Percentiles rank a stretch among this genome's conserved stretches.
phyloP scores from a whole-genome alignment of 2,329 filamentous ascomycete genomes.

The Laburnicola sp. region DNA sequence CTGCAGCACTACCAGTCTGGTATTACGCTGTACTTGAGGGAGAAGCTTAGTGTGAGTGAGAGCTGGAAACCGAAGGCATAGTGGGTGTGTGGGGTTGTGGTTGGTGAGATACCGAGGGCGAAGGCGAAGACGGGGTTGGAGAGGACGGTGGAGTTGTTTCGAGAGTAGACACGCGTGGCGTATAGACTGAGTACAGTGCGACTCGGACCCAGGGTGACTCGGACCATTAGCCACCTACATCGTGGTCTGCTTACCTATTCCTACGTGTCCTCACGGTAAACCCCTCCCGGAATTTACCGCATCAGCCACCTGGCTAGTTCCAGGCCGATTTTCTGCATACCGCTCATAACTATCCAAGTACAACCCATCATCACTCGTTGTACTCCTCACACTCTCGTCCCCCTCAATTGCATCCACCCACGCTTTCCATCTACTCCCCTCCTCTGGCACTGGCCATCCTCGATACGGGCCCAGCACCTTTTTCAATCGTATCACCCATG shows the following conservation, averaged over 20 bases:
- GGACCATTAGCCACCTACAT: too few relatives aligned
- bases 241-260: too few relatives aligned
- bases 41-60: conserved; percentile 30
- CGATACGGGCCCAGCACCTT: conserved; percentile 67
- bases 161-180: conserved; percentile 11
- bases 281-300: conserved; percentile 61
- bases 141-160: conserved; percentile 32
- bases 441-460: conserved; percentile 66
- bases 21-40: conserved; percentile 26
- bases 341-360: conserved; percentile 70
- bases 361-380: conserved; percentile 66
- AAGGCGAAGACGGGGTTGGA: conserved; percentile 35
- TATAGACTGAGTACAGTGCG: too few relatives aligned
- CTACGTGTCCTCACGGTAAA: conserved; percentile 54
- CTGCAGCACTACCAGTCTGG: conserved; percentile 33
- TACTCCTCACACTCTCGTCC: conserved; percentile 65
- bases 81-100: conserved; percentile 38
- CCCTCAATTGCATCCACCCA: conserved; percentile 73
- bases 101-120: conserved; percentile 29
- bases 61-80: conserved; percentile 28
- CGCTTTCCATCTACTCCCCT: conserved; percentile 65
- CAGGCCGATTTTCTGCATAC: conserved; percentile 64
- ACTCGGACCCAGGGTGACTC: too few relatives aligned
- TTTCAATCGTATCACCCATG: conserved; percentile 71
- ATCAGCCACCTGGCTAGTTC: conserved; percentile 61